Conservation (phyloP, 2,329 filamentous ascomycete genomes). For the Zymoseptoria crescenta region DNA sequence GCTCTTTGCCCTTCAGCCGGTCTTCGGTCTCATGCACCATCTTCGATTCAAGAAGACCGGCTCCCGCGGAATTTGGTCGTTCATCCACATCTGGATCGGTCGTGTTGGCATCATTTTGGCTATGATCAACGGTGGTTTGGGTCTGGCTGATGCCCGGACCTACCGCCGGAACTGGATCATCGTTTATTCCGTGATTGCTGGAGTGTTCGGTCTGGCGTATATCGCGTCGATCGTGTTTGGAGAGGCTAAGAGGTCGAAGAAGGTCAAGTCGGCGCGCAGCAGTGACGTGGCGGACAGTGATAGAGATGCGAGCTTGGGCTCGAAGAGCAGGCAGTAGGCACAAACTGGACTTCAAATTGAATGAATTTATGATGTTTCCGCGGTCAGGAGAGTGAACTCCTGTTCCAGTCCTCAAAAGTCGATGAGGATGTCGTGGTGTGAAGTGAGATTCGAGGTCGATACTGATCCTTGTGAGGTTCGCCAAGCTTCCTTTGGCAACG, state of each 20-base stretch:
- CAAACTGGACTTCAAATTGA: background rate
- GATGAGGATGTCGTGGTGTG: background rate
- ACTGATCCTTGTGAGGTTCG: background rate
- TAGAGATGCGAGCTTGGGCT: conserved; percentile 1
- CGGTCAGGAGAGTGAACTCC: background rate
- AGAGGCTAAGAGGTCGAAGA: conserved; percentile 18
- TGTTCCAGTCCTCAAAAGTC: background rate
- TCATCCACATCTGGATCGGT: conserved; percentile 28
- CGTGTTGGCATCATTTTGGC: conserved; percentile 41
- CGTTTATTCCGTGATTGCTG: conserved; percentile 44
- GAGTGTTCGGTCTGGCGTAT: conserved; percentile 40
- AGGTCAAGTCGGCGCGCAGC: background rate
- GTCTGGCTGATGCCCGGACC: conserved; percentile 41
- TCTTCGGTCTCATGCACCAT: conserved; percentile 48
- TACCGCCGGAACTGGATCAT: conserved; percentile 19
- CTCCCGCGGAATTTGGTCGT: conserved; percentile 40
- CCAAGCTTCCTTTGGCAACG: background rate
- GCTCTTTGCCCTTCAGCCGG: conserved; percentile 48
- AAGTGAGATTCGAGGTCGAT: background rate
- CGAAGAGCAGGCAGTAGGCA: background rate
- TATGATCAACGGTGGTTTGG: conserved; percentile 50
- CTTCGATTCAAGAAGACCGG: conserved; percentile 32
- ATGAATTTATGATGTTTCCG: background rate
- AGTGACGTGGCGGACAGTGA: background rate
- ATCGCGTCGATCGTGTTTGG: conserved; percentile 25